Base-by-base conservation (phyloP, 495 filamentous ascomycete species). In the Letharia columbiana region DNA sequence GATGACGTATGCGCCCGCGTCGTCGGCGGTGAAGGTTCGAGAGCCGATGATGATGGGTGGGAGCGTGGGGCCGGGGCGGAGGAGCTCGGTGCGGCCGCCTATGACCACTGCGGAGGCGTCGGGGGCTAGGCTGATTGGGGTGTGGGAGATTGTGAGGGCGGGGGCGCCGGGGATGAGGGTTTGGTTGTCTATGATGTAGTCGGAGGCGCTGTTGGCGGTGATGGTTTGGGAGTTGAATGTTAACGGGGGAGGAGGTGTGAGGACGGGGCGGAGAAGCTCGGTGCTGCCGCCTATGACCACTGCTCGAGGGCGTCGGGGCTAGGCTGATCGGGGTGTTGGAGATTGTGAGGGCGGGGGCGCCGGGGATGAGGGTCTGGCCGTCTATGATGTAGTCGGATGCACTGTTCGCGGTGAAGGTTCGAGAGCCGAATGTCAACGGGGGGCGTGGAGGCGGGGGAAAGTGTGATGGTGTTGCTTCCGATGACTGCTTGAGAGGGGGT, bases 1-100 rank as follows among this genome's bases (percentile, higher is more conserved):
- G 44, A 65, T 13, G 3, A 65, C 8, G 42, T 42, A 65, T 13
- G 23, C 23, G 5, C 49, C 28, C 4, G 64, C 56, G 37, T 20
- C 31, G 47, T 66, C 28, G 20, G 54, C 64, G 9, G 64, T 66
- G 44, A 47, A 45, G 37, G 44, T 28, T 20, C 47, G 41, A 11
- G 64, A 66, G 28, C 64, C 58, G 37, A 66, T 59, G 28, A 45
- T 23, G 15, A 63, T 8, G 23, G 61, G 23, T 13, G n/a, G 54
- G 42, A 40, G 8, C 11, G 31, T 20, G 39, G 20, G 13, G 28
- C 0, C n/a, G 42, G 44, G 18, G 31, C 40, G 57, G 11, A 60
- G 57, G 9, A 12, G 18, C 17, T 60, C 31, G 20, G 57, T 60
- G 20, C 44, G 54, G 11, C 61, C 45, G 31, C 20, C 61, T 37